Evolutionary conservation across 2,329 filamentous ascomycete genomes (phyloP), one percentile per base, ranked within the genome.

Genomic region (Colletotrichum australisinense): DNA sequence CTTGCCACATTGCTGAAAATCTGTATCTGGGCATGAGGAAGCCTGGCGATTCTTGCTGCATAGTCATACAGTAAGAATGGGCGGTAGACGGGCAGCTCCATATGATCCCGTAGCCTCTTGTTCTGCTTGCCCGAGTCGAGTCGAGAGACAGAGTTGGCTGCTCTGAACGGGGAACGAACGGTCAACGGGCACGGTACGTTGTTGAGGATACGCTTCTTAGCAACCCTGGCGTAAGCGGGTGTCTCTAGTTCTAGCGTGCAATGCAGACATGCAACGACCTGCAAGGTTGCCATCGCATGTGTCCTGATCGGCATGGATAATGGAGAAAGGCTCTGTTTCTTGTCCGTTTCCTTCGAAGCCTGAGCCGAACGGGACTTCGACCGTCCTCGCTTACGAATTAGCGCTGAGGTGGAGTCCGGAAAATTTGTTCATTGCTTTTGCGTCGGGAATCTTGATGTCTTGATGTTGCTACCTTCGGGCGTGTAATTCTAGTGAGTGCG

Each of bases 341-440:
- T 46, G 42, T 46, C 16, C 42, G 24, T 65, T 65, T 62, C 53
- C 63, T 52, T 66, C 55, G 42, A 26, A 60, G 19, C 55, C 58
- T 55, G 22, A 70, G 55, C 62, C 68, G 68, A 46, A 66, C 62
- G 19, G 62, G 32, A 7, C 42, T 32, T 69, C 26, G 60, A 30
- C n/a, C 32, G 55, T 30, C 35, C 55, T 55, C 46, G 26, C 28
- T 35, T 19, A 38, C 5, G 24, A 55, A 14, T 19, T 57, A 57
- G 63, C 63, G 49, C 46, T 46, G 30, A 57, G 49, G 56, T 68
- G 64, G 35, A 57, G 57, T 30, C 57, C 57, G 64, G 53, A 68
- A 68, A 57, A 49, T 52, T 55, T 32, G 22, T 26, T 59, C 30
- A 8, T 52, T 30, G 24, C 64, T 60, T 59, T 59, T 24, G 26